Evolutionary conservation across 306 rosid genomes (phyloP), one percentile per base, ranked within the genome.

Genomic region (Elaeagnus macrophylla): DNA sequence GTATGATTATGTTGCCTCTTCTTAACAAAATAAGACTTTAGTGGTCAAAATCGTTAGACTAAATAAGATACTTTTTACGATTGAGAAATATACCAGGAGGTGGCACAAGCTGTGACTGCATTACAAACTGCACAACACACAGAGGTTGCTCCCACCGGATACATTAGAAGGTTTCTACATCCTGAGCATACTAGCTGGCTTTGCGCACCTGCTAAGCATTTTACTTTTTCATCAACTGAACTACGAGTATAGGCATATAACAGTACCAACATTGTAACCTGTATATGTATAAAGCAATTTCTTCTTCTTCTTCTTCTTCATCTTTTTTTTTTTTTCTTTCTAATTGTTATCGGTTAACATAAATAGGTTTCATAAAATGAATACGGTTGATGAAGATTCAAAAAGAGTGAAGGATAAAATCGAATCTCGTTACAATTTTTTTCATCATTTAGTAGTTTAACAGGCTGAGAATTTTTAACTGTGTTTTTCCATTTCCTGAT

Each of bases 101-200:
- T 20, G 99, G 96, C 57, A 87, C 99, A 20, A 20, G 85, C 71
- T 7, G 99, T 93, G 73, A 93, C 96, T 47, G 89, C 99, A 84
- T 80, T 93, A 71, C 99, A 93, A 69, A 93, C 99, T 49, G 99
- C 99, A 71, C 99, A 93, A 76, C 96, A 93, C 12, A 93, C 95
- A 9, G 96, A 87, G 61, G 82, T 82, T 40, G 99, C 99, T 77
- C 99, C 99, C 41, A 72, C 96, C 9, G 99, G 99, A 75, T 75
- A 93, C 19, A 84, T 61, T 32, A 93, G 70, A 65, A 93, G 96
- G 77, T 93, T 93, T 66, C 89, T 75, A 64, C 99, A 93, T 51
- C 99, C 99, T 39, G 96, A 87, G 74, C 99, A 93, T 15, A 93
- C 99, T 25, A 93, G 94, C 77, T 93, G 99, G 79, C 99, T 82